Conservation (phyloP, 805 yeast species). For the Hyphopichia homilentoma region DNA sequence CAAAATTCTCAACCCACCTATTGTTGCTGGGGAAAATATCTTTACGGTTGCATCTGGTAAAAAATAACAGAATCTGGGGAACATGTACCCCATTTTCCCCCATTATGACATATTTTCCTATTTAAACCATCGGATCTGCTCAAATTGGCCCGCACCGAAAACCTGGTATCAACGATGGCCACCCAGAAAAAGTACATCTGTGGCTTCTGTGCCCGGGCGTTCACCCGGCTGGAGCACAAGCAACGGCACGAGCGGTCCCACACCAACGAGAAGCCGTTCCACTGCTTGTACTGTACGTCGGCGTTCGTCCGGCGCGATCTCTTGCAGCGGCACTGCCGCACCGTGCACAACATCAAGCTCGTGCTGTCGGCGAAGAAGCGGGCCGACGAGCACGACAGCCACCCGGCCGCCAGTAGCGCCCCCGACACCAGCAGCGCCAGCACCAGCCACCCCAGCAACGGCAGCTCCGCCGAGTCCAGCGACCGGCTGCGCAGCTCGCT, state of each 20-base stretch:
- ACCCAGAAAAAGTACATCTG: constrained; percentile 69
- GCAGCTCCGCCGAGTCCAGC: not conserved
- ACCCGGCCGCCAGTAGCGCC: not conserved
- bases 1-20: too few species aligned
- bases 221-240: constrained; percentile 75
- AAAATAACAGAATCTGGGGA: too few species aligned
- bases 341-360: constrained; percentile 55
- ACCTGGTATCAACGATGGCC: constrained; percentile 17
- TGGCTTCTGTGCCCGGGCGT: constrained; percentile 75
- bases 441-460: not conserved
- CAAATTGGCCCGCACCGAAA: too few species aligned
- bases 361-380: constrained; percentile 8
- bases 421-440: not conserved
- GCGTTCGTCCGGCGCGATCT: constrained; percentile 77
- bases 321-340: constrained; percentile 71
- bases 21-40: too few species aligned
- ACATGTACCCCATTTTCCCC: too few species aligned
- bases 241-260: constrained; percentile 78
- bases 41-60: too few species aligned
- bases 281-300: constrained; percentile 64
- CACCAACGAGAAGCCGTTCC: constrained; percentile 77
- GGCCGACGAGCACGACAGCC: not conserved
- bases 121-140: too few species aligned
- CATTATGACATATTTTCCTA: too few species aligned
- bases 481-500: too few species aligned